A percentile compares a stretch with the other conserved stretches of the same genome.
phyloP scores from a whole-genome alignment of 2,329 filamentous ascomycete genomes.

The Neonectria neomacrospora region DNA sequence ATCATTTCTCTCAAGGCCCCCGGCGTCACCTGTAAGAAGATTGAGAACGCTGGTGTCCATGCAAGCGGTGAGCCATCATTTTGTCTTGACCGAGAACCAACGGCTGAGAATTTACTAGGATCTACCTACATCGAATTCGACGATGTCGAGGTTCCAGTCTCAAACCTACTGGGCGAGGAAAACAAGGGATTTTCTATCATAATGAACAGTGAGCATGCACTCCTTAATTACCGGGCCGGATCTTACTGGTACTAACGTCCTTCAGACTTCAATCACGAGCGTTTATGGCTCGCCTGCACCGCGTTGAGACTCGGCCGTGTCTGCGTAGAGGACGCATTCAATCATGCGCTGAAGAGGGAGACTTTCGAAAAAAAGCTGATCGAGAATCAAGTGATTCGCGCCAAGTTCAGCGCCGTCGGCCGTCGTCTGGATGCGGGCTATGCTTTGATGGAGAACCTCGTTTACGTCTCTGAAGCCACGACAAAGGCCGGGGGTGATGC shows the following conservation, averaged over 20 bases:
- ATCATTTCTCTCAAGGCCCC: conserved; percentile 21
- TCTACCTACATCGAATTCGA: conserved; percentile 33
- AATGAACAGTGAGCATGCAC: conserved; percentile 24
- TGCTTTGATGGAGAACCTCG: conserved; percentile 30
- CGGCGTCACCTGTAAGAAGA: conserved; percentile 24
- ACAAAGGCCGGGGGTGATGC: neutral
- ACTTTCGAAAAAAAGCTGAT: conserved; percentile 70
- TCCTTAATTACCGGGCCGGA: too few relatives aligned
- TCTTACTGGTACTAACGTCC: neutral
- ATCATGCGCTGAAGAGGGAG: conserved; percentile 61
- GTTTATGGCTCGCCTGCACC: conserved; percentile 67
- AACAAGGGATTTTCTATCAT: conserved; percentile 32
- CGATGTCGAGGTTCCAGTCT: conserved; percentile 27
- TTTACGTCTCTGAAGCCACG: conserved; percentile 14
- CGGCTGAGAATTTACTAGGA: conserved; percentile 6
- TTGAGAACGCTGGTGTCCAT: conserved; percentile 27
- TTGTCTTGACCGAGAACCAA: neutral
- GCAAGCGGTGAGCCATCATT: conserved; percentile 23
- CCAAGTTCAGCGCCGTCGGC: conserved; percentile 68
- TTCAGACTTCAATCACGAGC: conserved; percentile 65
- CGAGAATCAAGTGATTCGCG: conserved; percentile 67
- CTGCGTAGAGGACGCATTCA: conserved; percentile 63
- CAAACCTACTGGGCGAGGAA: conserved; percentile 28
- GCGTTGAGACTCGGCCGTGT: conserved; percentile 67
- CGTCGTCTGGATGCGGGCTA: conserved; percentile 62